Evolutionary conservation across 306 rosid genomes (phyloP), one percentile per base, ranked within the genome.

Genomic region (Psophocarpus tetragonolobus): DNA sequence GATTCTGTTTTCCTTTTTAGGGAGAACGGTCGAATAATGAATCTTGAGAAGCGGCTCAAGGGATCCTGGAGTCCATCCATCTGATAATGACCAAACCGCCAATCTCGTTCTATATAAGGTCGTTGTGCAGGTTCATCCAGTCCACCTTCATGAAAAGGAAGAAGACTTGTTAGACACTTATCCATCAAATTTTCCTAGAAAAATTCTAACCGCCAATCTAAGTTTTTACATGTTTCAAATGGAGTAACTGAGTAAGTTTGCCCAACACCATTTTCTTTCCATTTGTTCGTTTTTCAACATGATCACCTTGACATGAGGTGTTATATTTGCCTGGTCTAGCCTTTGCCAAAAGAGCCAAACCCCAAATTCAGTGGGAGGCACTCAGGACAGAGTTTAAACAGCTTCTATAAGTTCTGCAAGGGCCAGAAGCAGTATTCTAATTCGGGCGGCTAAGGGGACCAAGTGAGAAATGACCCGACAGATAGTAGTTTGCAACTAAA

Each of bases 21-120:
- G 75, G 73, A 72, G 54, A 90, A 77, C 5, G 88, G 91, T 79
- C 63, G 86, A 71, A 81, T 80, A 50, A 88, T 17, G 76, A 83
- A 83, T 81, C 93, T 91, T 29, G 79, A 84, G 23, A 92, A 82
- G 81, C 90, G 88, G 67, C 97, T 87, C 78, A 92, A 80, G 30
- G 83, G 87, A 81, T 95, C 99, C 73, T 92, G 93, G 48, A 91
- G 91, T 27, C 93, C 97, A 77, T 95, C 97, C 97, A 95, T 92
- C 90, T 92, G 85, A 69, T 95, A 95, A 84, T 87, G 92, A 39
- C 99, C 97, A 76, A 92, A 95, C 77, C 97, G 93, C 99, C 99
- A 95, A 76, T 92, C 99, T 77, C 93, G 83, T 17, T 86, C 85
- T 20, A 88, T 68, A 74, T 80, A 95, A 42, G 91, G 89, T 73